Conservation (phyloP, 2,329 filamentous ascomycete species). For the Aspergillus calidoustus region DNA sequence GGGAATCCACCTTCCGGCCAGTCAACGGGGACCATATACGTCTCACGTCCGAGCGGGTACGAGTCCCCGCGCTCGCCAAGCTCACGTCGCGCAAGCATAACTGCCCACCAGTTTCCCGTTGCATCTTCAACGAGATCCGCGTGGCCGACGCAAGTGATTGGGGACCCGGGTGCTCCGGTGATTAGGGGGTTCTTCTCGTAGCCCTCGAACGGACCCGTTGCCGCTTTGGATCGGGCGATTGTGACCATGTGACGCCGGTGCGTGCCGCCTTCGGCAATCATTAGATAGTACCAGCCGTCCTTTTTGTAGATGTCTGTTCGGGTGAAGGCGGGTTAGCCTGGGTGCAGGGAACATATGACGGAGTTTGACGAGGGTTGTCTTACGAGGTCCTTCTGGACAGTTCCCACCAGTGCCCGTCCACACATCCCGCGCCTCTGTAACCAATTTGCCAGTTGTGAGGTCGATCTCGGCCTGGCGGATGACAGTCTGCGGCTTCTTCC, state of each 20-base stretch:
- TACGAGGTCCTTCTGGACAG: conserved; percentile 34
- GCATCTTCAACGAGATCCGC: conserved; percentile 60
- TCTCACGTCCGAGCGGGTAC: conserved; percentile 58
- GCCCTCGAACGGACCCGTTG: conserved; percentile 45
- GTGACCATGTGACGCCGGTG: conserved; percentile 27
- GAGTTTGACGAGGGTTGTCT: no score
- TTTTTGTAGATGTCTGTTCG: conserved; percentile 25
- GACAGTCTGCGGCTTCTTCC: neutral
- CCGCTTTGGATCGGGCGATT: conserved; percentile 30
- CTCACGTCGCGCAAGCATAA: conserved; percentile 52
- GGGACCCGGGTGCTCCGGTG: neutral
- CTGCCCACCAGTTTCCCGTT: conserved; percentile 58
- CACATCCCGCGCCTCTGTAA: conserved; percentile 1
- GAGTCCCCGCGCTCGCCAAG: conserved; percentile 30
- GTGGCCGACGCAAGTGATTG: conserved; percentile 59
- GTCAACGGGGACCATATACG: conserved; percentile 52
- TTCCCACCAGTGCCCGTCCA: conserved; percentile 56
- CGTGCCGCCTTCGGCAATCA: conserved; percentile 30
- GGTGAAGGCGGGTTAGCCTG: no score
- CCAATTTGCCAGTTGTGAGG: conserved; percentile 31
- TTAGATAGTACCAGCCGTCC: conserved; percentile 33
- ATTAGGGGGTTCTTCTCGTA: conserved; percentile 40
- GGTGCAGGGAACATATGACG: no score
- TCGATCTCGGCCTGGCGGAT: conserved; percentile 26
- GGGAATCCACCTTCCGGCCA: conserved; percentile 57